Conservation (phyloP, 2,329 filamentous ascomycete species). For the Clathrospora elynae region DNA sequence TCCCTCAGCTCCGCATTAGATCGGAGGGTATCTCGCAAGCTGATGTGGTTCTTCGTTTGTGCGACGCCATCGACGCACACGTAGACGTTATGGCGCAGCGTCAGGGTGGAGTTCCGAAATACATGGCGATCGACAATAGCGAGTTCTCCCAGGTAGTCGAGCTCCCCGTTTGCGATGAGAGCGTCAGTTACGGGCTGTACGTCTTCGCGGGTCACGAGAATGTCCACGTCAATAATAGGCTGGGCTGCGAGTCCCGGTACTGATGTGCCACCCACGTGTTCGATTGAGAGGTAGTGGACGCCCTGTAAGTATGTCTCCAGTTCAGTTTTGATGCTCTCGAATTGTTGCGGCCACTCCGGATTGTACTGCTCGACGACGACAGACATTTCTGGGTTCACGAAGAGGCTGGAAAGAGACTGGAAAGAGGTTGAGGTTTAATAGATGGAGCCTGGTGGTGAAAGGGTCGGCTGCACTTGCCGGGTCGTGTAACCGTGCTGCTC, state of each 20-base stretch:
- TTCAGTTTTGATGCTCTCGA: constrained; percentile 23
- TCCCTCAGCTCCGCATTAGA: constrained; percentile 38
- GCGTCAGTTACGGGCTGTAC: constrained; percentile 36
- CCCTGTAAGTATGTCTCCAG: constrained; percentile 23
- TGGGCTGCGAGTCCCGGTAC: constrained; percentile 44
- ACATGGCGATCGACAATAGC: constrained; percentile 45
- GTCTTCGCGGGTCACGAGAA: constrained; percentile 35
- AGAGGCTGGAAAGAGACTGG: background rate
- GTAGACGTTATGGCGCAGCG: constrained; percentile 44
- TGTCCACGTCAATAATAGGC: constrained; percentile 48
- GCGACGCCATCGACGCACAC: constrained; percentile 44
- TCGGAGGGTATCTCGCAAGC: constrained; percentile 44
- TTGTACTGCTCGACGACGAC: constrained; percentile 36
- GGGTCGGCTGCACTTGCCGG: constrained; percentile 12
- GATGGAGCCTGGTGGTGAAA: constrained; percentile 3
- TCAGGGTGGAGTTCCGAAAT: constrained; percentile 40
- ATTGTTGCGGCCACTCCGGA: constrained; percentile 36
- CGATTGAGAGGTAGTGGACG: constrained; percentile 32
- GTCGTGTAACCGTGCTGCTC: constrained; percentile 4
- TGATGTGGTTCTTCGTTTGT: constrained; percentile 48
- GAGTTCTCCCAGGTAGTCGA: constrained; percentile 46
- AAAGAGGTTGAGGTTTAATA: background rate
- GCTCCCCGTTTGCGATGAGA: constrained; percentile 39
- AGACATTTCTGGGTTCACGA: constrained; percentile 22
- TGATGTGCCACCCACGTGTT: constrained; percentile 49